These are phyloP conservation scores for Zygotorulaspora mrakii DNA, from an alignment of 1,139 yeast species.

Conservation along the genomic window DNA sequence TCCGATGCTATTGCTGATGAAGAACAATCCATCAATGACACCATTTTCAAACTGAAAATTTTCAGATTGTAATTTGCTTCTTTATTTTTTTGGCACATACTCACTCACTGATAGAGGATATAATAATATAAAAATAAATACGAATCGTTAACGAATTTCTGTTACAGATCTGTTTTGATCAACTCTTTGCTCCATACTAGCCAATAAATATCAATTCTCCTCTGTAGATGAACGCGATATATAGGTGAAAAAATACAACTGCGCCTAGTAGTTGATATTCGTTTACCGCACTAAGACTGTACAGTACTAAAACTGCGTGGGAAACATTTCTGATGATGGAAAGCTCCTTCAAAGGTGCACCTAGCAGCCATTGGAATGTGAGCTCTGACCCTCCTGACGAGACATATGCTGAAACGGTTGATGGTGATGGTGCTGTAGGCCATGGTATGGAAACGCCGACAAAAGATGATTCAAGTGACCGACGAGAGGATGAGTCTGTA, in stretches of 20 bases:
- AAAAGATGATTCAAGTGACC: neutral
- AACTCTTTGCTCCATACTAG: no score
- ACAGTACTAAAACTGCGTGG: neutral
- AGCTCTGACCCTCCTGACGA: constrained; percentile 2
- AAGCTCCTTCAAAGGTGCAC: neutral
- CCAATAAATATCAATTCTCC: no score
- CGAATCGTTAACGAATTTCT: no score
- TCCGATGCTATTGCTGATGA: constrained; percentile 71
- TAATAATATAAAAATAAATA: neutral
- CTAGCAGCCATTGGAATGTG: neutral
- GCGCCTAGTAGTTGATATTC: no score
- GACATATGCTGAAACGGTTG: neutral
- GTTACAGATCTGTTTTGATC: no score
- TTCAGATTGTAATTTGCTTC: constrained; percentile 43
- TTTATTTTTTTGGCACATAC: neutral
- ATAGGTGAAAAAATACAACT: no score
- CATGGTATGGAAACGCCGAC: neutral
- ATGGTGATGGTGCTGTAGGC: neutral
- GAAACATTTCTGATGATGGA: neutral
- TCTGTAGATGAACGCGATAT: no score
- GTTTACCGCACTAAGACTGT: no score
- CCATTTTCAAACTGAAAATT: constrained; percentile 75
- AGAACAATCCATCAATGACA: constrained; percentile 85
- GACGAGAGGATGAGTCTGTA: constrained; percentile 6
- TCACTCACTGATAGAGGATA: neutral